These are phyloP conservation scores for Calocera cornea DNA, from an alignment of 768 basidiomycete genomes.

Conservation along the genomic window DNA sequence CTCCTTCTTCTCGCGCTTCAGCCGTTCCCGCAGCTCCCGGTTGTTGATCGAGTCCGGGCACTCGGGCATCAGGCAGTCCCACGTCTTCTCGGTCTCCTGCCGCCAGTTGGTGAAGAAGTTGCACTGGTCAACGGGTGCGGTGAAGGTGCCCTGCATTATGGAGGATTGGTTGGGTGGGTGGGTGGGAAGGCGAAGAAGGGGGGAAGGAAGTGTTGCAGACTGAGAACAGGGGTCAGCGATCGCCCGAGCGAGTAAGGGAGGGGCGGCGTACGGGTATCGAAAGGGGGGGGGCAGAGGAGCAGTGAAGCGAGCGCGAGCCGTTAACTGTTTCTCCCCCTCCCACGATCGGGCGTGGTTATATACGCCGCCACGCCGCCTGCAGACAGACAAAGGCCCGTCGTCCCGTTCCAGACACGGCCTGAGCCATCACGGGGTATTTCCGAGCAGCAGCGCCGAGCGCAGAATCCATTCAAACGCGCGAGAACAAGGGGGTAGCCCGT, in stretches of 20 bases:
- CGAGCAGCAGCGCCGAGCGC: neutral
- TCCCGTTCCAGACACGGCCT: neutral
- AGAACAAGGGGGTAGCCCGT: too few relatives aligned
- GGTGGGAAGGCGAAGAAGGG: neutral
- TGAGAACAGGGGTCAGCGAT: neutral
- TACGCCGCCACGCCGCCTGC: neutral
- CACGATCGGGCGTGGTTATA: neutral
- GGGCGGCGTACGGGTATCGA: neutral
- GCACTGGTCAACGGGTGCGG: neutral
- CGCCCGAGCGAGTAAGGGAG: neutral
- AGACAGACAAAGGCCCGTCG: neutral
- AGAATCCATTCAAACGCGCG: neutral
- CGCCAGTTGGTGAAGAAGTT: constrained; percentile 2
- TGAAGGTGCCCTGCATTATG: neutral
- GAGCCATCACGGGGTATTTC: too few relatives aligned
- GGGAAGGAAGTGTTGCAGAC: neutral
- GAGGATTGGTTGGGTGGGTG: neutral
- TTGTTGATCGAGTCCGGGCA: constrained; percentile 1
- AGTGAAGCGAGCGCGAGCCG: neutral
- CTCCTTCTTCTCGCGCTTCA: neutral
- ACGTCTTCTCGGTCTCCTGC: neutral
- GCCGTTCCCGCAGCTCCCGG: neutral
- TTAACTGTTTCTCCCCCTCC: neutral
- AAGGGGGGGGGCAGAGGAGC: neutral
- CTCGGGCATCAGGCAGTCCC: constrained; percentile 4